Evolutionary conservation across 2,329 filamentous ascomycete species (phyloP), one percentile per base, ranked within the genome.

Genomic region (Sclerotinia subarctica): DNA sequence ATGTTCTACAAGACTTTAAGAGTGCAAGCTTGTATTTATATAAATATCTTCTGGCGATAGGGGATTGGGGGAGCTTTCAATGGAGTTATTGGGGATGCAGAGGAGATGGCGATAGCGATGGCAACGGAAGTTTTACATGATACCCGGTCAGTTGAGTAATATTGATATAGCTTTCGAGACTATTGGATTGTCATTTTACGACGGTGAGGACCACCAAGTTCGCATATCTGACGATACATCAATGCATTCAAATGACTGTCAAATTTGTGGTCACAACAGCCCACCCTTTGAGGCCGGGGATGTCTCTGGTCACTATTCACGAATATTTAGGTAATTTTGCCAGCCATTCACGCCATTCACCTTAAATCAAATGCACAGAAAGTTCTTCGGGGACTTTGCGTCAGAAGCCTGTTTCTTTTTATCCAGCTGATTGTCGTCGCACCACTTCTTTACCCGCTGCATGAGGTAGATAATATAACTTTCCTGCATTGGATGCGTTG

Each of bases 351-450:
- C 38, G 38, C 38, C 38, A 17, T 42, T 42, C 13, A 44, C 32
- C 42, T 44, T 42, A 13, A 21, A 60, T 60, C n/a, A 49, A 52
- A 52, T 51, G 46, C 46, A 53, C 38, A 49, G 11, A 59, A 67
- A 46, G 56, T 60, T 67, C 57, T 44, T 42, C 47, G 57, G 57
- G 46, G 46, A 38, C 44, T 66, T 66, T 51, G 54, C 64, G 24
- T 47, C 49, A 66, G 53, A 29, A 13, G 44, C 32, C 47, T 51
- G 24, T 17, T 53, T 19, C n/a, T 49, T 15, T 53, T 63, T 24
- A 38, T 51, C 32, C 46, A 54, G 35, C 46, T 62, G 32, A 35
- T 26, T 52, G 49, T 6, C 21, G 35, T 35, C n/a, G 24, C 21
- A 53, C 46, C 8, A 24, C 21, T 42, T 52, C 17, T 66, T 52